Base-by-base conservation (phyloP, 257 asterid species). In the Euphrasia confusa region DNA sequence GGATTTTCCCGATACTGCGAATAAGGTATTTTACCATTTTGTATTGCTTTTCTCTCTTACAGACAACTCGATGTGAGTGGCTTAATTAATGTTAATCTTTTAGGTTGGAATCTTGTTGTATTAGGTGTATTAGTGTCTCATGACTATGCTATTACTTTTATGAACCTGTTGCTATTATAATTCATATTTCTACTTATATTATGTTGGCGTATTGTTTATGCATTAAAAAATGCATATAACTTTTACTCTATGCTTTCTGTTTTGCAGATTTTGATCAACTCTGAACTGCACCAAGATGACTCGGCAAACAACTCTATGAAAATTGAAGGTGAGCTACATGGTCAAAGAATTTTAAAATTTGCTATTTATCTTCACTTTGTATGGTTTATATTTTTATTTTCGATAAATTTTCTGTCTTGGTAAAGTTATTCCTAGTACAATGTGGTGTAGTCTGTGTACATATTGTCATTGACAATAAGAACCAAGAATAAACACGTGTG, bases 291-390 rank as follows among this genome's bases (percentile, higher is more conserved):
- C 55, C 77, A 75, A 58, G 87, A 74, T 71, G 61, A 56, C 65
- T 57, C 60, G 28, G 75, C 65, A 17, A 75, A 64, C 13, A 64
- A 70, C 71, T 73, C 74, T 72, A 18, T 17, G 57, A 68, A 63
- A 58, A 74, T 58, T 63, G 88, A 84, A 87, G 97, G 99, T 87
- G 55, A 3, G 69, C 52, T 67, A 66, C 63, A 49, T 66, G 71
- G 11, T 74, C 52, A 39, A 6, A 12, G 10, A 10, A 37, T 37
- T 7, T 7, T 37, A 37, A 37, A 8, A 1, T 37, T 37, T 37
- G 11, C 2, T 37, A 39, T 15, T 13, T 47, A 13, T 11, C 44
- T 48, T 7, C 57, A 37, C 63, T 67, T 37, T 12, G 7, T 15
- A 54, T 48, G 35, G 21, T 62, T 17, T 7, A 42, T 28, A 24